Percentiles rank a stretch among this genome's conserved stretches.
These are phyloP conservation scores for Syzygium jambos DNA, from an alignment of 345 rosid species.

Conservation along the genomic window DNA sequence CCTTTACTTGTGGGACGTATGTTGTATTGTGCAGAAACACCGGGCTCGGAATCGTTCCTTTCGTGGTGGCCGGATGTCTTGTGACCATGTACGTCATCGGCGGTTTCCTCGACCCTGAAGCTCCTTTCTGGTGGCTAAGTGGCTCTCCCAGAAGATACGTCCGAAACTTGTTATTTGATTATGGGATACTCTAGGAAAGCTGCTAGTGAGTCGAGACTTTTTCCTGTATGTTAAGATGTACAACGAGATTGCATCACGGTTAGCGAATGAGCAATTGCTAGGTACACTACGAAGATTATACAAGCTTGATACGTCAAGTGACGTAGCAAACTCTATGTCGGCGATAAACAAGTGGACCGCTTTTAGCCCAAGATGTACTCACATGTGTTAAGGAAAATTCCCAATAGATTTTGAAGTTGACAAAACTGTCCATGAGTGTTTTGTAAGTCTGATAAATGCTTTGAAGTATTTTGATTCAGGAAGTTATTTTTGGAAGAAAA, in stretches of 20 bases:
- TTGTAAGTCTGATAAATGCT: too few species aligned
- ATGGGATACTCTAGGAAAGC: neutral
- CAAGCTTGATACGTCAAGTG: neutral
- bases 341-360: neutral
- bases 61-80: neutral
- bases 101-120: neutral
- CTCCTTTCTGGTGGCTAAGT: neutral
- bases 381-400: too few species aligned
- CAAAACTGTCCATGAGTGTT: too few species aligned
- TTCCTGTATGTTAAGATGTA: neutral
- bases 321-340: neutral
- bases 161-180: neutral
- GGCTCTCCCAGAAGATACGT: neutral
- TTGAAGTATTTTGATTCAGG: too few species aligned
- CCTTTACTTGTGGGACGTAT: neutral
- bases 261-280: neutral
- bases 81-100: neutral
- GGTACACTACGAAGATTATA: neutral
- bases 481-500: too few species aligned
- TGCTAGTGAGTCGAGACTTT: neutral
- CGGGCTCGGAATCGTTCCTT: neutral
- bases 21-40: neutral
- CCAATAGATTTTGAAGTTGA: too few species aligned
- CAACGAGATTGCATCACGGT: neutral
- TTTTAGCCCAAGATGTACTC: neutral